Conservation (phyloP, 2,329 filamentous ascomycete species). For the Botrytis aclada region DNA sequence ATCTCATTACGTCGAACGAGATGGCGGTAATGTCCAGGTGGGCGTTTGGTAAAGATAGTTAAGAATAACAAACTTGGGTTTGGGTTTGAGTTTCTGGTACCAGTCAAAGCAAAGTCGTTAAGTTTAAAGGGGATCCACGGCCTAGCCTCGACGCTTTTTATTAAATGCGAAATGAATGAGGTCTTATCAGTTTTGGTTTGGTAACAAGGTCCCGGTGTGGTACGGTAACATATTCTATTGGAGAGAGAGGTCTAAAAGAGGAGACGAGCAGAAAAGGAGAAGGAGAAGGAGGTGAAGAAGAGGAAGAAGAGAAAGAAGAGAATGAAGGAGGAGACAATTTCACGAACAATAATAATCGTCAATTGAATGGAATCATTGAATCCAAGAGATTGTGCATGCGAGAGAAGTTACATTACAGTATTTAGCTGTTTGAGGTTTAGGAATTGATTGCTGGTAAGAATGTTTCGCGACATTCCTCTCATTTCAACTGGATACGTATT, state of each 20-base stretch:
- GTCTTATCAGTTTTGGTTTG: constrained; percentile 9
- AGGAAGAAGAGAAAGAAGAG: neutral
- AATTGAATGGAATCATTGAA: neutral
- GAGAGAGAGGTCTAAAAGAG: neutral
- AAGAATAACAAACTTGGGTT: neutral
- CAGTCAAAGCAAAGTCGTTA: constrained; percentile 7
- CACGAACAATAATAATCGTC: neutral
- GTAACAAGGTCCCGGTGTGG: constrained; percentile 1
- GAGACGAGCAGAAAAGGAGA: neutral
- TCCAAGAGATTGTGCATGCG: neutral
- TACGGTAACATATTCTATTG: constrained; percentile 6
- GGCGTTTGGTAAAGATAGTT: neutral
- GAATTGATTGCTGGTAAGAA: neutral
- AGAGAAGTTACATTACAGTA: neutral
- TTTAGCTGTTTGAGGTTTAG: constrained; percentile 7
- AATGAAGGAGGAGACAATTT: neutral
- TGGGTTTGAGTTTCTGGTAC: neutral
- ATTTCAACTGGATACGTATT: neutral
- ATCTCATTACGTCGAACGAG: constrained; percentile 14
- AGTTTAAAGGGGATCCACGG: constrained; percentile 12
- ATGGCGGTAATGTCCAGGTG: neutral
- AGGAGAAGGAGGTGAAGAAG: neutral
- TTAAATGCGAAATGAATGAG: constrained; percentile 12
- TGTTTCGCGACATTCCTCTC: constrained; percentile 6
- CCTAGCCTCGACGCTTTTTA: constrained; percentile 1